Conservation (phyloP, 2,329 filamentous ascomycete genomes). For the Hypoxylon rubiginosum region DNA sequence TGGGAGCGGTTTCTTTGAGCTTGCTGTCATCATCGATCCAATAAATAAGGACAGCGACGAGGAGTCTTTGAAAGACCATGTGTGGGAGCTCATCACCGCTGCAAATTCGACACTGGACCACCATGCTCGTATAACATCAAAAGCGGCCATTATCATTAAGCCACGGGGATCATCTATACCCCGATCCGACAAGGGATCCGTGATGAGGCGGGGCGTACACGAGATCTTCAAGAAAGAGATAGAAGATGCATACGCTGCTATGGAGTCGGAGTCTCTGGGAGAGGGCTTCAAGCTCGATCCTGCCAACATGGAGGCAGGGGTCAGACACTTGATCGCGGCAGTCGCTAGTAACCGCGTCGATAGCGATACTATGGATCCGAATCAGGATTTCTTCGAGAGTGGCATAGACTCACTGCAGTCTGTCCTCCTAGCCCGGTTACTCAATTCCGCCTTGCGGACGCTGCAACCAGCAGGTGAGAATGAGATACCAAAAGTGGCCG, state of each 20-base stretch:
- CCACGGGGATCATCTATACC: constrained; percentile 31
- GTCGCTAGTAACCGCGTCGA: constrained; percentile 21
- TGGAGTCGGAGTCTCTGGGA: constrained; percentile 24
- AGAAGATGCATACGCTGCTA: constrained; percentile 38
- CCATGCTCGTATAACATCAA: constrained; percentile 38
- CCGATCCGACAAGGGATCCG: constrained; percentile 40
- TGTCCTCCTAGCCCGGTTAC: constrained; percentile 38
- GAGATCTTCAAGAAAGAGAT: constrained; percentile 41
- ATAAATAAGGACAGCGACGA: neutral
- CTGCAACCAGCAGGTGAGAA: neutral
- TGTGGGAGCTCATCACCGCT: constrained; percentile 28
- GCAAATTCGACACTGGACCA: constrained; percentile 33
- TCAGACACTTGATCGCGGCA: constrained; percentile 34
- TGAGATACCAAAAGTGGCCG: constrained; percentile 15
- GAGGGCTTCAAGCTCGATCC: constrained; percentile 16
- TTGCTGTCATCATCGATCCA: constrained; percentile 38
- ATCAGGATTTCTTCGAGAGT: constrained; percentile 49
- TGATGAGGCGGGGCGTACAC: constrained; percentile 35
- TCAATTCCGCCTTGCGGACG: constrained; percentile 21
- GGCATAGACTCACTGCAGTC: constrained; percentile 52
- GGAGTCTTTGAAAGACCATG: constrained; percentile 8
- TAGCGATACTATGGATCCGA: constrained; percentile 13
- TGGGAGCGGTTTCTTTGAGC: constrained; percentile 38
- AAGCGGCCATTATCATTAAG: constrained; percentile 32
- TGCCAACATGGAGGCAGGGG: constrained; percentile 18